Evolutionary conservation across 352 stramenopile species (phyloP).

Genomic region (Phytophthora pisi): DNA sequence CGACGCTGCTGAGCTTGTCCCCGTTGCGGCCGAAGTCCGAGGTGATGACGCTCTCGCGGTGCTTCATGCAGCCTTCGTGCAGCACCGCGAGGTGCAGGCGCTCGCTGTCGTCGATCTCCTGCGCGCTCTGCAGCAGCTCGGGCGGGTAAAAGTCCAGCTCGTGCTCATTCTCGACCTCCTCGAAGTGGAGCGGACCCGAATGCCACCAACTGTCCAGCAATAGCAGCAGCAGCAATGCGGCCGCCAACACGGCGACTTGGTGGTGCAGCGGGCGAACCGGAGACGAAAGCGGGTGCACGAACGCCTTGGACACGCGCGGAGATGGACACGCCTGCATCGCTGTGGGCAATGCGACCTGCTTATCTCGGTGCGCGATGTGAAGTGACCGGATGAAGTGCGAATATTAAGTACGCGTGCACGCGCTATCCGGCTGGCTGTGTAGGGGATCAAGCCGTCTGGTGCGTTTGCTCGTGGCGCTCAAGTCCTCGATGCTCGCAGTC

Average conservation of each 20-base stretch:
- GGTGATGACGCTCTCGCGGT: slow-evolving; percentile 49
- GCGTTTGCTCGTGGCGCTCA: too few relatives aligned
- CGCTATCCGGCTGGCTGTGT: too few relatives aligned
- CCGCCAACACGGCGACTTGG: slow-evolving; percentile 4
- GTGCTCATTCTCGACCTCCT: slow-evolving; percentile 32
- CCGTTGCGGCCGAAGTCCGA: slow-evolving; percentile 35
- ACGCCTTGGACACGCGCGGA: slow-evolving; percentile 1
- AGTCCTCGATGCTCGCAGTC: background rate
- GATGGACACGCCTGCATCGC: slow-evolving; percentile 9
- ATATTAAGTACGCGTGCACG: background rate
- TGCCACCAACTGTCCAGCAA: slow-evolving; percentile 30
- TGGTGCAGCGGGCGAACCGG: slow-evolving; percentile 8
- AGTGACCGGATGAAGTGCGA: background rate
- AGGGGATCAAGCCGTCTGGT: too few relatives aligned
- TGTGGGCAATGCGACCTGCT: background rate
- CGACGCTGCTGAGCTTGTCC: slow-evolving; percentile 17
- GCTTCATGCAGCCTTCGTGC: slow-evolving; percentile 50
- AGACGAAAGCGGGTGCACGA: slow-evolving; percentile 1
- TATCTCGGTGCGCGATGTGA: background rate
- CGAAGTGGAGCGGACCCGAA: slow-evolving; percentile 16
- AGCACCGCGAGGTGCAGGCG: slow-evolving; percentile 54
- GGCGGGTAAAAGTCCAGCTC: slow-evolving; percentile 36
- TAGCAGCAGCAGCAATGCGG: slow-evolving; percentile 3
- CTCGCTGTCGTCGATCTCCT: slow-evolving; percentile 38
- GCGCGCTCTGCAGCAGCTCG: slow-evolving; percentile 18